A percentile compares a stretch with the other conserved stretches of the same genome.
These are phyloP conservation scores for Glonium stellatum DNA, from an alignment of 495 filamentous ascomycete genomes.

Conservation along the genomic window DNA sequence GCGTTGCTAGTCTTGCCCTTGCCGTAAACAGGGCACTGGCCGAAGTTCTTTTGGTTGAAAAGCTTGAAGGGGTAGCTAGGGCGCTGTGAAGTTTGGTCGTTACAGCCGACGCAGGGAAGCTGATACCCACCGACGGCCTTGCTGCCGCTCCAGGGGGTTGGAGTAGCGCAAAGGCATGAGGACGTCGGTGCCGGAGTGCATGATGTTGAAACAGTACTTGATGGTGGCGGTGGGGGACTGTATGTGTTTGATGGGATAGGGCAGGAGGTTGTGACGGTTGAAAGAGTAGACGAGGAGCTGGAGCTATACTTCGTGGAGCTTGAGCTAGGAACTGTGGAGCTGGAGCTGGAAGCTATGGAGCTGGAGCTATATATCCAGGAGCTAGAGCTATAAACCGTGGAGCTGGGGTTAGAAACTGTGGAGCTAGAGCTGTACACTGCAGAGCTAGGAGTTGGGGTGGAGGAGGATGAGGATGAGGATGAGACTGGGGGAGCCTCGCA, in stretches of 20 bases:
- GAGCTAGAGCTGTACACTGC: background rate
- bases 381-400: background rate
- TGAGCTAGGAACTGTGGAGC: too few species aligned
- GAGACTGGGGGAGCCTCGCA: constrained; percentile 2
- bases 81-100: background rate
- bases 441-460: background rate
- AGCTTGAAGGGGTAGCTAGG: constrained; percentile 6
- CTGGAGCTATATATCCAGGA: background rate
- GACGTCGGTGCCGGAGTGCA: background rate
- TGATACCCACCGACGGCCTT: constrained; percentile 4
- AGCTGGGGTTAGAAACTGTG: too few species aligned
- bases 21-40: constrained; percentile 3
- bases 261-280: background rate
- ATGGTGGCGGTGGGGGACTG: background rate
- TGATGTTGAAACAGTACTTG: background rate
- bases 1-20: background rate
- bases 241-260: constrained; percentile 9
- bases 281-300: background rate
- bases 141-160: constrained; percentile 6
- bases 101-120: constrained; percentile 13
- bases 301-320: background rate
- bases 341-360: too few species aligned
- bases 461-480: background rate
- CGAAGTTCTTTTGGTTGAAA: constrained; percentile 7
- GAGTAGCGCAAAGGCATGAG: constrained; percentile 6